Conservation (phyloP, 2,329 filamentous ascomycete species). For the Curvularia lunata region DNA sequence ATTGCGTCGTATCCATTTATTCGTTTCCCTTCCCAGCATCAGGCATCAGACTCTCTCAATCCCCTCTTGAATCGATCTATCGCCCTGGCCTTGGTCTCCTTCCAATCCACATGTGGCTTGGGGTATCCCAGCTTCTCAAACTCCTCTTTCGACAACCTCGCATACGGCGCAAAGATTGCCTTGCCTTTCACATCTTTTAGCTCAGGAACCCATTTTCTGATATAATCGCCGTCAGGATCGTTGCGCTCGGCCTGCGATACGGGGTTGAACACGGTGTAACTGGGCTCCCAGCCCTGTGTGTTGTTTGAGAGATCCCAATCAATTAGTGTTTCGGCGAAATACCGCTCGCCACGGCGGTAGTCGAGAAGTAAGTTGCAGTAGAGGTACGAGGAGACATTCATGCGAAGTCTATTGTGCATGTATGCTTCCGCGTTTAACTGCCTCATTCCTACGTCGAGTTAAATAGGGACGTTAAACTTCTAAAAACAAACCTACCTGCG, state of each 20-base stretch:
- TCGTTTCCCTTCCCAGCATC: background rate
- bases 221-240: slow-evolving; percentile 49
- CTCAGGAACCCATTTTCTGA: slow-evolving; percentile 49
- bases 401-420: slow-evolving; percentile 61
- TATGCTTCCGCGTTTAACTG: slow-evolving; percentile 58
- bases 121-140: slow-evolving; percentile 58
- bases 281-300: slow-evolving; percentile 60
- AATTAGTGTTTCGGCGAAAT: slow-evolving; percentile 58
- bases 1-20: too few relatives aligned
- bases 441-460: slow-evolving; percentile 58
- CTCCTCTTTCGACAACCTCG: slow-evolving; percentile 53
- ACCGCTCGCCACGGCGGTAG: slow-evolving; percentile 58
- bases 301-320: slow-evolving; percentile 59
- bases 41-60: slow-evolving; percentile 47
- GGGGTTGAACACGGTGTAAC: slow-evolving; percentile 58
- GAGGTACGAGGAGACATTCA: slow-evolving; percentile 58
- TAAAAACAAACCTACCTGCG: slow-evolving; percentile 41
- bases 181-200: slow-evolving; percentile 53
- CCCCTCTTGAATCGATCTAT: slow-evolving; percentile 54
- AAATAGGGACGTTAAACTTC: too few relatives aligned
- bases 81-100: slow-evolving; percentile 52
- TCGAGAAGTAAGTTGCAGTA: slow-evolving; percentile 58
- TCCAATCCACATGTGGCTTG: slow-evolving; percentile 54
- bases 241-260: slow-evolving; percentile 49
- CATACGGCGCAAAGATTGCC: slow-evolving; percentile 57